phyloP scores from a whole-genome alignment of 345 rosid genomes.

The Hibiscus trionum region DNA sequence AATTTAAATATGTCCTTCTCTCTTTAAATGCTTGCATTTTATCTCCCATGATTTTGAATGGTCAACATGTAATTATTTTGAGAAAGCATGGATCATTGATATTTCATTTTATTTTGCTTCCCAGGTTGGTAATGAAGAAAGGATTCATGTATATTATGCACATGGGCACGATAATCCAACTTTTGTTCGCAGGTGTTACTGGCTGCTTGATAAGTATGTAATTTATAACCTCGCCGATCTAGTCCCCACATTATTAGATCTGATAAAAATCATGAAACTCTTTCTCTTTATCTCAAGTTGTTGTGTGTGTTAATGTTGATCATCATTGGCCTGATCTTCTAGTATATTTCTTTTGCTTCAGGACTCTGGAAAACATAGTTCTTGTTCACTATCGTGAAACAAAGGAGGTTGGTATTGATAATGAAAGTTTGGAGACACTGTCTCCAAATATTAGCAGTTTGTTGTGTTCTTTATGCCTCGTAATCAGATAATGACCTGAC shows the following conservation, averaged over 20 bases:
- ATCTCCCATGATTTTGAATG: neutral
- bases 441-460: neutral
- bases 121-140: conserved; percentile 89
- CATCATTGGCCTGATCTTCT: conserved; percentile 10
- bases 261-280: neutral
- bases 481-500: neutral
- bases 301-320: neutral
- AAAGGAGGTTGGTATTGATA: conserved; percentile 61
- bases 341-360: conserved; percentile 24
- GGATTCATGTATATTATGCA: conserved; percentile 98
- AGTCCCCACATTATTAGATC: neutral
- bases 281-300: conserved; percentile 1
- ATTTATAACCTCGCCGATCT: conserved; percentile 5
- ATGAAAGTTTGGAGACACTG: neutral
- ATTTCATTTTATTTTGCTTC: conserved; percentile 5
- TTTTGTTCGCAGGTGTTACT: conserved; percentile 96
- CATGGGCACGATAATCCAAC: conserved; percentile 88
- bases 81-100: neutral
- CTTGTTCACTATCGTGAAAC: conserved; percentile 99
- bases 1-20: neutral
- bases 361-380: conserved; percentile 82
- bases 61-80: conserved; percentile 2
- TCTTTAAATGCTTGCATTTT: neutral
- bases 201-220: conserved; percentile 99
- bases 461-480: neutral